A percentile compares a stretch with the other conserved stretches of the same genome.
phyloP scores from a whole-genome alignment of 768 basidiomycete genomes.

The Leccinellum albellum region DNA sequence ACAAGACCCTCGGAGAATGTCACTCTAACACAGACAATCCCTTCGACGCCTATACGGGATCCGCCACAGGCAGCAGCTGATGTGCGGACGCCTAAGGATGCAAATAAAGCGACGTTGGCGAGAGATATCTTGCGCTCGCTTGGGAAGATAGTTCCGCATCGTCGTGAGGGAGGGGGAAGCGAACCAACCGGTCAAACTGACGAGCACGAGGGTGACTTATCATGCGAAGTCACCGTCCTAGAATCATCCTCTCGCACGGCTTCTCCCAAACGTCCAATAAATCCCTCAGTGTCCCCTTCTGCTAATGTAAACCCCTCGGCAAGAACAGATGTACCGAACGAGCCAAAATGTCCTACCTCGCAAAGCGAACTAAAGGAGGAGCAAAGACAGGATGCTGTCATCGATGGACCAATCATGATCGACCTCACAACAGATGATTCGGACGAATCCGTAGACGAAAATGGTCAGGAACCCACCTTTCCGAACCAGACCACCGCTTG shows the following conservation, averaged over 20 bases:
- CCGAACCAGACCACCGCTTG: conserved; percentile 3
- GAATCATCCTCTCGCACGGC: neutral
- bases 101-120: conserved; percentile 50
- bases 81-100: conserved; percentile 35
- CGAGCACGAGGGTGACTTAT: neutral
- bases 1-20: neutral
- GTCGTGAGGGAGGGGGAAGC: conserved; percentile 5
- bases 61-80: neutral
- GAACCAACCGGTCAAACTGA: neutral
- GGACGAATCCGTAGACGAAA: conserved; percentile 17
- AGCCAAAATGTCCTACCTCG: neutral
- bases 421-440: conserved; percentile 26
- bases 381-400: neutral
- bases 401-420: conserved; percentile 22
- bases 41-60: conserved; percentile 9
- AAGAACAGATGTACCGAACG: neutral
- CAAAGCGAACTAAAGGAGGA: neutral
- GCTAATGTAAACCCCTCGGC: neutral
- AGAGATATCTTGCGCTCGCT: conserved; percentile 55
- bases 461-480: conserved; percentile 7
- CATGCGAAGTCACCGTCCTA: neutral
- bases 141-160: conserved; percentile 22
- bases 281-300: neutral
- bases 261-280: neutral
- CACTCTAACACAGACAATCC: neutral